Evolutionary conservation across 2,329 filamentous ascomycete genomes (phyloP), one percentile per base, ranked within the genome.

Genomic region (Fonsecaea nubica): DNA sequence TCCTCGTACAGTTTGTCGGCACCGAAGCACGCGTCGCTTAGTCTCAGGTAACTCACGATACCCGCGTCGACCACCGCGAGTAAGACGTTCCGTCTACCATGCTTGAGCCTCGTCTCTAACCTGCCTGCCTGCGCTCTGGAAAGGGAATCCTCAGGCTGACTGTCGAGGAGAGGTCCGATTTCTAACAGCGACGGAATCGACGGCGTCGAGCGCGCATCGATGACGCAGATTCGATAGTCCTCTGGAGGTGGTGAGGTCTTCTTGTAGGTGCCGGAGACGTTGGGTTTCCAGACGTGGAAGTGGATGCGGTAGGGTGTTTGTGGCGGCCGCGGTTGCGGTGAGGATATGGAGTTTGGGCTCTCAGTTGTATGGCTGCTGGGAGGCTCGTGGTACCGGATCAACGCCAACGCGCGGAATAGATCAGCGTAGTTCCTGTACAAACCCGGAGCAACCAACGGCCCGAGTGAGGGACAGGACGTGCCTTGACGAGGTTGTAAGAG

Each of bases 21-120:
- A 0, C 84, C 89, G 78, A 97, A 97, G 0, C 89, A 89, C 10
- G 88, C 89, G 80, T 98, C 93, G 1, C 86, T 88, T 65, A 97
- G 84, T 30, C 91, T 83, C 74, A 97, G 83, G 76, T 94, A 98
- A 77, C 94, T 98, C 54, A 93, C 90, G 25, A 98, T 85, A 0
- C 95, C 95, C 69, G 92, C 87, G 76, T 98, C 95, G 38, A 97
- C 93, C 1, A 98, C 86, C 0, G 93, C 95, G 30, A 99, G 77
- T 38, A 97, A 83, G 36, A 95, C 91, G 77, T 92, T 95, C 70
- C 92, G 86, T 76, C 90, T 89, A 1, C 93, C 95, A 74, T 96
- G 89, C 78, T 93, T 94, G 69, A 98, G 80, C 66, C 91, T 88
- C 74, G 89, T 86, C 75, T 96, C 95, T 70, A 93, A 78, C 69